Evolutionary conservation across 306 rosid genomes (phyloP).

Genomic region (Clitoria ternatea): DNA sequence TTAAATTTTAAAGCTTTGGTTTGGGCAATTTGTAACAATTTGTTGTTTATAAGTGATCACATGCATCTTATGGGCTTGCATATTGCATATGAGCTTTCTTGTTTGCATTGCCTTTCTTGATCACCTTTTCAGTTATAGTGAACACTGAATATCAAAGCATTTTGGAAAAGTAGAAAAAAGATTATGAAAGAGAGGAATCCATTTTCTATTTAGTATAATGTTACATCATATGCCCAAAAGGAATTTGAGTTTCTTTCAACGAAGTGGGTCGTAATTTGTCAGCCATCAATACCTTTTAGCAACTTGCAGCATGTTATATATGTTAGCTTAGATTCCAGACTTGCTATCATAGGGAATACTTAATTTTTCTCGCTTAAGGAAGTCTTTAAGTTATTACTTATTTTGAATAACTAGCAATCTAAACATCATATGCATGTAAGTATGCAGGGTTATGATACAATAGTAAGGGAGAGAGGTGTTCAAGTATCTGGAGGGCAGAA

Average conservation of each 20-base stretch:
- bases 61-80: too few species aligned
- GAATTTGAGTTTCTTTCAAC: neutral
- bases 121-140: neutral
- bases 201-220: neutral
- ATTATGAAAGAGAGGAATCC: neutral
- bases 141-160: neutral
- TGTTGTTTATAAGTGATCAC: too few species aligned
- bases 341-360: slow-evolving; percentile 6
- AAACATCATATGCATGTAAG: too few species aligned
- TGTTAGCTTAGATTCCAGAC: neutral
- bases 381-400: neutral
- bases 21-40: too few species aligned
- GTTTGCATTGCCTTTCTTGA: too few species aligned
- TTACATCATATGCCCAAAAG: neutral
- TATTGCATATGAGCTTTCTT: too few species aligned
- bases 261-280: neutral
- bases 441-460: too few species aligned
- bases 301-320: neutral
- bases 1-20: neutral
- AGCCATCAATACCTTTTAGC: neutral
- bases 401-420: too few species aligned
- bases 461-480: too few species aligned
- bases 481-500: too few species aligned
- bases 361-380: slow-evolving; percentile 4
- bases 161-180: neutral